Evolutionary conservation across 1,284 basidiomycete genomes (phyloP).

Genomic region (Sporisorium graminicola): DNA sequence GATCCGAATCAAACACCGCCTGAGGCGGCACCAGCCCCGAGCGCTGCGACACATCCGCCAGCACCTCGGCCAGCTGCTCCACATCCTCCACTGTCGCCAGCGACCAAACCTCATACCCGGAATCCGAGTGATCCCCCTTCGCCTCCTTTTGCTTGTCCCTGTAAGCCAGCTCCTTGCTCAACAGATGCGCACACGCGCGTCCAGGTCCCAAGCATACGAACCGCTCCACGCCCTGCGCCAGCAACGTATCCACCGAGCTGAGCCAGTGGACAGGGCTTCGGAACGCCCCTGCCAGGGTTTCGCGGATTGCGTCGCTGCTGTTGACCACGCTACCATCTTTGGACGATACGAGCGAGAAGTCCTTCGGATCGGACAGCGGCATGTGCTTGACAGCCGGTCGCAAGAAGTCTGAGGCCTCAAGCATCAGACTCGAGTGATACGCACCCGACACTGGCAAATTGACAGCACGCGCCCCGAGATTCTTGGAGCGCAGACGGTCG

Average conservation of each 20-base stretch:
- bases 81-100: conserved; percentile 63
- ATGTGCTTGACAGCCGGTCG: conserved; percentile 52
- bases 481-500: conserved; percentile 58
- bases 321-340: conserved; percentile 48
- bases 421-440: conserved; percentile 65
- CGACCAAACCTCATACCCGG: conserved; percentile 62
- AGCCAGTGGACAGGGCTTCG: conserved; percentile 62
- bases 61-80: conserved; percentile 45
- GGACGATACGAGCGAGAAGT: conserved; percentile 54
- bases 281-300: conserved; percentile 57
- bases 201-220: conserved; percentile 68
- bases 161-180: conserved; percentile 66
- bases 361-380: conserved; percentile 54
- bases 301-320: conserved; percentile 42
- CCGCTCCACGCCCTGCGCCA: conserved; percentile 60
- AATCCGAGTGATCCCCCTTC: conserved; percentile 13
- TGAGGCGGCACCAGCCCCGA: conserved; percentile 23
- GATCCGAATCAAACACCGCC: conserved; percentile 24
- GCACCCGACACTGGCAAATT: conserved; percentile 67
- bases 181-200: conserved; percentile 64
- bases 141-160: conserved; percentile 41
- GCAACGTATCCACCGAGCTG: conserved; percentile 54
- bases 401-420: conserved; percentile 53
- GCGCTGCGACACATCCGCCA: conserved; percentile 25
- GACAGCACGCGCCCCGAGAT: conserved; percentile 65